Conservation (phyloP, 805 yeast species). For the Yamadazyma sp. region DNA sequence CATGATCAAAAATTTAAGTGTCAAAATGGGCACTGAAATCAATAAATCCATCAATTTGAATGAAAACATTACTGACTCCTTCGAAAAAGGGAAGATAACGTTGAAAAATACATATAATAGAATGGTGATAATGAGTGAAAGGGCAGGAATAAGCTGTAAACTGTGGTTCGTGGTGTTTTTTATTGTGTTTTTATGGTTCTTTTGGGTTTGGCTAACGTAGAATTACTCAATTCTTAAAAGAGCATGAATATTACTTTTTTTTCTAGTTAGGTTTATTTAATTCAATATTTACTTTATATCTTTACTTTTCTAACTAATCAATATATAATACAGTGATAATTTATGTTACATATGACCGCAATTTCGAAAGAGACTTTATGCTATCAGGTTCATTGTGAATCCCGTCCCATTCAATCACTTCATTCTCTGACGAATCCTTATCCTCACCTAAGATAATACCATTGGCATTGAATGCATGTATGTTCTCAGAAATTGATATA, state of each 20-base stretch:
- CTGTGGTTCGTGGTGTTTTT: slow-evolving; percentile 42
- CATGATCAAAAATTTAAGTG: slow-evolving; percentile 39
- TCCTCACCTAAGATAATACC: slow-evolving; percentile 6
- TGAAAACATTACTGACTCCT: slow-evolving; percentile 38
- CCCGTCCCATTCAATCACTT: slow-evolving; percentile 5
- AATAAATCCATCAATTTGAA: slow-evolving; percentile 38
- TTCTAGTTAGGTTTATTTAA: too few species aligned
- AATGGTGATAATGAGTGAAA: slow-evolving; percentile 44
- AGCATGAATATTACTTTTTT: too few species aligned
- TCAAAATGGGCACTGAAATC: slow-evolving; percentile 42
- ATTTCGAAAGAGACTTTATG: slow-evolving; percentile 4
- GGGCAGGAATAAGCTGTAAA: slow-evolving; percentile 44
- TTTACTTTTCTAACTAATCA: slow-evolving; percentile 3
- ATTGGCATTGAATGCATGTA: slow-evolving; percentile 4
- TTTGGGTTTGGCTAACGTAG: slow-evolving; percentile 37
- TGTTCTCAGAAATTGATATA: too few species aligned
- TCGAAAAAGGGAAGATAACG: slow-evolving; percentile 38
- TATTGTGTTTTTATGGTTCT: slow-evolving; percentile 35
- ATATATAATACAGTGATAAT: background rate
- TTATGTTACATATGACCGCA: slow-evolving; percentile 4
- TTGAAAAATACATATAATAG: slow-evolving; percentile 41
- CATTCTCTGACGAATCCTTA: slow-evolving; percentile 1
- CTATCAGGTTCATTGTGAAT: slow-evolving; percentile 1
- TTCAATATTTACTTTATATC: background rate
- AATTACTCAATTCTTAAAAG: too few species aligned